Evolutionary conservation across 441 rosid genomes (phyloP), one percentile per base, ranked within the genome.

Genomic region (Eutrema salsugineum): DNA sequence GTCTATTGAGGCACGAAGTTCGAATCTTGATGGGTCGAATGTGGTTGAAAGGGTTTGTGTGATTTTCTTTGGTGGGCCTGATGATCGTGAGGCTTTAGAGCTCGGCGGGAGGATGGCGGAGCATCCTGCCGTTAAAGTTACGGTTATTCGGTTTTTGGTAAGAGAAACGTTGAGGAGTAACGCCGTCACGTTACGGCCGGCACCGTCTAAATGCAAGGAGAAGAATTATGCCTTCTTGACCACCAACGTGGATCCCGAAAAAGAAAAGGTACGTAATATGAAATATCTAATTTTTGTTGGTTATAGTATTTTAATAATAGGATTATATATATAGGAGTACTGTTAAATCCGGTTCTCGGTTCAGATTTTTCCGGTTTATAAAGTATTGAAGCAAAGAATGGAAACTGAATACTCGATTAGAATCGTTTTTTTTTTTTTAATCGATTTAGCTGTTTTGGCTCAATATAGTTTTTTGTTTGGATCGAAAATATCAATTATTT

Each of bases 61-160:
- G 2, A 2, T 88, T 19, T 88, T 90, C 69, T 88, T 87, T 15
- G 92, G 98, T 17, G 97, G 98, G 12, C 85, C 87, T 0, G 97
- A 92, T 56, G 96, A 90, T 24, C 84, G 93, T 4, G 93, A 90
- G 74, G 91, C 88, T 4, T 55, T 92, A 66, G 86, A 83, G 66
- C 73, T 92, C 3, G 88, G 89, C 20, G 85, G 86, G 11, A 73
- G 89, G 54, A 92, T 87, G 91, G 94, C 90, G 0, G 90, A 88
- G 59, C 90, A 92, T 44, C 93, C 94, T 0, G 79, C 81, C 5
- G 85, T 85, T 42, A 80, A 83, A 47, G 85, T 92, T 43, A 80
- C 83, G 5, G 71, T 88, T n/a, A 48, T 83, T 8, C 81, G 85
- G 50, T 87, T 88, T 44, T 42, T 82, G 38, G 82, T 78, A 49